A percentile compares a stretch with the other conserved stretches of the same genome.
These are phyloP conservation scores for Polygonum maritimum DNA, from an alignment of 148 eudicot species.

Conservation along the genomic window DNA sequence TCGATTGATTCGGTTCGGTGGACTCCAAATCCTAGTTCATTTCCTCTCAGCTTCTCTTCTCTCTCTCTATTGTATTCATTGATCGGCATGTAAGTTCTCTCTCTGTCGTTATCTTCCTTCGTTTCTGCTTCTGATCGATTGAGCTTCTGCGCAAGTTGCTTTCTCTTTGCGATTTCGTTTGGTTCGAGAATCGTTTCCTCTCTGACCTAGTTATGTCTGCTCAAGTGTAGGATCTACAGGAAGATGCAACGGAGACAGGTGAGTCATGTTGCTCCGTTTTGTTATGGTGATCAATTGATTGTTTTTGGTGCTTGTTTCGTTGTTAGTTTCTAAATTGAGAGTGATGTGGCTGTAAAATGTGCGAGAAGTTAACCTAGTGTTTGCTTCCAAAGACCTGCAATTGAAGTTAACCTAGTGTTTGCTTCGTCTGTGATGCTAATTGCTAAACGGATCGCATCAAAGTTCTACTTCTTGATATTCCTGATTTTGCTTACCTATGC, in stretches of 20 bases:
- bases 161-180: background rate
- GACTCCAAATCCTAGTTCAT: background rate
- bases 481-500: background rate
- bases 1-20: background rate
- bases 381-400: no score
- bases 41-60: background rate
- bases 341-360: background rate
- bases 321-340: background rate
- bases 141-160: background rate
- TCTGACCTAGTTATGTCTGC: constrained; percentile 3
- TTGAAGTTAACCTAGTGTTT: background rate
- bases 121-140: background rate
- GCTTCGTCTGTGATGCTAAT: background rate
- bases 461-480: background rate
- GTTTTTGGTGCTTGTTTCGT: background rate
- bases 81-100: background rate
- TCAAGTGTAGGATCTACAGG: constrained; percentile 1
- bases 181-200: background rate
- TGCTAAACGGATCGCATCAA: background rate
- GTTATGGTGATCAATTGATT: background rate
- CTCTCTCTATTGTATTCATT: background rate
- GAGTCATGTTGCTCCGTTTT: background rate
- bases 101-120: background rate
- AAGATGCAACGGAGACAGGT: background rate
- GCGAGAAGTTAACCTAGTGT: background rate